Evolutionary conservation across 768 basidiomycete species (phyloP).

Genomic region (Pulveroboletus frians): DNA sequence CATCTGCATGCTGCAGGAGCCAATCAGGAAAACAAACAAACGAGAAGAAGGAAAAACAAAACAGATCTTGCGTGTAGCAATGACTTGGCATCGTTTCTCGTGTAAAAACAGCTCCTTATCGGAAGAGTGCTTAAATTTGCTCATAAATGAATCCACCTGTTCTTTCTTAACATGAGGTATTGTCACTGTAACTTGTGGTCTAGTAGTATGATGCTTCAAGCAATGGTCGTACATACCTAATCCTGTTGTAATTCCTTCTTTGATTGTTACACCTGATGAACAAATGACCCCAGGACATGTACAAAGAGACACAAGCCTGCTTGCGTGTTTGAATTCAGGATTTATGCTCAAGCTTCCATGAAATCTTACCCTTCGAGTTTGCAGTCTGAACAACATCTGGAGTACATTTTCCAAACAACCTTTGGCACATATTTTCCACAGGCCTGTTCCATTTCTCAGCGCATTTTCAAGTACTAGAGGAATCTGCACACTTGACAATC

Average conservation of each 20-base stretch:
- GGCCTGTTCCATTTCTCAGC: neutral
- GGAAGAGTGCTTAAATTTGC: neutral
- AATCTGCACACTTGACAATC: conserved; percentile 13
- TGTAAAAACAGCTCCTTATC: neutral
- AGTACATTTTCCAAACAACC: neutral
- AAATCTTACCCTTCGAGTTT: neutral
- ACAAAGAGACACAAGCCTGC: neutral
- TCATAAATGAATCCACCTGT: neutral
- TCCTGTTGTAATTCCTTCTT: neutral
- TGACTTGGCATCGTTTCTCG: neutral
- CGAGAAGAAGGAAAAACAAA: neutral
- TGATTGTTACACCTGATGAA: neutral
- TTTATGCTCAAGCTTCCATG: neutral
- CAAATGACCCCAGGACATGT: neutral
- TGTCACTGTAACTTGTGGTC: neutral
- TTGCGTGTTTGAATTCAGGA: neutral
- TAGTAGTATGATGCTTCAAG: neutral
- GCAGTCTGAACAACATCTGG: conserved; percentile 1
- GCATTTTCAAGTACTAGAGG: no score
- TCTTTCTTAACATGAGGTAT: neutral
- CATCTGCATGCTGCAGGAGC: neutral
- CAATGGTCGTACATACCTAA: neutral
- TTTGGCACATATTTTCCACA: neutral
- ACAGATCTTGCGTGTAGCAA: neutral
- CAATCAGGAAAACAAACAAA: neutral